A percentile compares a stretch with the other conserved stretches of the same genome.
These are phyloP conservation scores for Candida odintsovae DNA, from an alignment of 805 yeast genomes.

Conservation along the genomic window DNA sequence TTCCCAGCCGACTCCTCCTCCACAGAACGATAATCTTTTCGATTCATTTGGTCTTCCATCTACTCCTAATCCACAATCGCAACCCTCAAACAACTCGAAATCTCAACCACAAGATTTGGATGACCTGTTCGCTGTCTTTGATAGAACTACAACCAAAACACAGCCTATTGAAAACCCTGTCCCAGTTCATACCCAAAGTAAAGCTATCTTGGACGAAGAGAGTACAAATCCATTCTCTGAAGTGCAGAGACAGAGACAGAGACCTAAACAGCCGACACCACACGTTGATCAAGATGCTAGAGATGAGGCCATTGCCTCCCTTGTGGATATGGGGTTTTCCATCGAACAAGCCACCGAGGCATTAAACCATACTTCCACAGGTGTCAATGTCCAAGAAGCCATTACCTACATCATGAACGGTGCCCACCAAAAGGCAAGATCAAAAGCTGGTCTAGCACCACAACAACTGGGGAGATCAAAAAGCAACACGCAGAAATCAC, in stretches of 20 bases:
- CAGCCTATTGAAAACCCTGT: constrained; percentile 2
- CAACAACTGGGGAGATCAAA: constrained; percentile 1
- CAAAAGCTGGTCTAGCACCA: constrained; percentile 20
- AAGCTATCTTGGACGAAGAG: not conserved
- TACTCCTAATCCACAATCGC: not conserved
- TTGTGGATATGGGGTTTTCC: constrained; percentile 77
- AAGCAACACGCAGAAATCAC: not conserved
- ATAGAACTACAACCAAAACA: constrained; percentile 15
- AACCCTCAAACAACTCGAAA: constrained; percentile 3
- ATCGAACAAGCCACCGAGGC: constrained; percentile 57
- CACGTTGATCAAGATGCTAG: constrained; percentile 16
- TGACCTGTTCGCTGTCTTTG: constrained; percentile 28
- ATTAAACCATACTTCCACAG: constrained; percentile 41
- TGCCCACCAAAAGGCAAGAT: constrained; percentile 40
- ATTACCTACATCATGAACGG: constrained; percentile 59
- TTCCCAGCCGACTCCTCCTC: constrained; percentile 1
- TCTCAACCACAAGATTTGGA: constrained; percentile 19
- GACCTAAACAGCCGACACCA: constrained; percentile 4
- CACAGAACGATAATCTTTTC: constrained; percentile 9
- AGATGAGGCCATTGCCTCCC: constrained; percentile 56
- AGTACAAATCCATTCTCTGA: not conserved
- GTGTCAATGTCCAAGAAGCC: constrained; percentile 58
- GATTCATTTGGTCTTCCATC: constrained; percentile 13
- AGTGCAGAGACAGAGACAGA: not conserved
- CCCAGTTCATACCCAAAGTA: constrained; percentile 2